Base-by-base conservation (phyloP, 2,329 filamentous ascomycete genomes). In the Monosporascus sp. region DNA sequence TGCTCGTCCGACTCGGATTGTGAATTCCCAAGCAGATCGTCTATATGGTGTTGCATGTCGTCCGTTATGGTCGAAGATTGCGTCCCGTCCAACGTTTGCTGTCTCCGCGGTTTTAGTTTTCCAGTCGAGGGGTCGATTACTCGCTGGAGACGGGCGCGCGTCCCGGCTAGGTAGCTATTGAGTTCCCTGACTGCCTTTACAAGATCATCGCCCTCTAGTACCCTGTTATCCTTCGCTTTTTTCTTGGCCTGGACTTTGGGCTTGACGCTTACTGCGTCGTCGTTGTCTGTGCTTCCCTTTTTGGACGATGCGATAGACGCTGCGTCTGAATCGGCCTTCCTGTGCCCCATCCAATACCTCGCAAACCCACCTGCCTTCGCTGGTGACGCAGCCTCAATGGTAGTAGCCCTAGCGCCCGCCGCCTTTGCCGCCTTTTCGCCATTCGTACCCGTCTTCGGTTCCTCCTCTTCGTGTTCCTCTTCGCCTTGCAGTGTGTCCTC, bases 121-220 rank as follows among this genome's bases (percentile, higher is more conserved):
- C 82, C 83, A 1, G 83, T 86, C 11, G 74, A 76, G 0, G 83
- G 82, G 59, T 86, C 82, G 52, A 86, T 75, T 27, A 83, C 76
- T 9, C 81, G 74, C 64, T 86, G 83, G 47, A 86, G 72, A 22
- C 83, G 77, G 20, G 82, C 80, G 54, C 94, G 84, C 18, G 92
- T 90, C 57, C 95, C 90, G 0, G 91, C 93, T 7, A 99, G 80
- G 65, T 96, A 99, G 24, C 86, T 87, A 62, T 89, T 90, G 2
- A 99, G 78, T 57, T 93, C 91, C 44, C 87, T 81, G 17, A 94
- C 89, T 0, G 94, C 91, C 48, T 84, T 80, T 60, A 83, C 88
- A 37, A 99, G 79, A 60, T 97, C 90, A 63, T 93, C 93, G 15
- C 90, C 91, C 65, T 91, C 84, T 37, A 88, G 72, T 0, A 75